Conservation (phyloP, 2,329 filamentous ascomycete genomes). For the Botryotinia convoluta region DNA sequence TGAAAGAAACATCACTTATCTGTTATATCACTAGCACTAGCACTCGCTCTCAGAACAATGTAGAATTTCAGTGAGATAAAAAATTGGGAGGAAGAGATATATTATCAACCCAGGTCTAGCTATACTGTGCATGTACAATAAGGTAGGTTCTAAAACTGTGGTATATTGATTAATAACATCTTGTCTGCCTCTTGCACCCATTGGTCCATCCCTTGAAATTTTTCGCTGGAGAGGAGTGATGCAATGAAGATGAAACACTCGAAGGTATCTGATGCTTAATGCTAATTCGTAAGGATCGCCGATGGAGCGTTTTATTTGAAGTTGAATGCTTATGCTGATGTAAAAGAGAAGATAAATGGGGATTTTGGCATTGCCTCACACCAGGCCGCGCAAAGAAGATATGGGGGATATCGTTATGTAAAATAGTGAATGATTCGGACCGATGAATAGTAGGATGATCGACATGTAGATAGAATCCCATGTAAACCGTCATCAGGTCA, state of each 20-base stretch:
- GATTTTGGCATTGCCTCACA: neutral
- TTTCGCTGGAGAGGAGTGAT: constrained; percentile 18
- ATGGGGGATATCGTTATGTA: constrained; percentile 1
- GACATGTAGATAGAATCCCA: neutral
- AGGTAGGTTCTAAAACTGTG: neutral
- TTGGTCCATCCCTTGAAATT: constrained; percentile 1
- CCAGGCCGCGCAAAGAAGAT: neutral
- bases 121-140: constrained; percentile 17
- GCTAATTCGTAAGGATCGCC: constrained; percentile 3
- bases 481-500: neutral
- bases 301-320: constrained; percentile 12
- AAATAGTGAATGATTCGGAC: neutral
- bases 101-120: constrained; percentile 15
- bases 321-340: constrained; percentile 13
- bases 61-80: neutral
- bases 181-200: constrained; percentile 8
- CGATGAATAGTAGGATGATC: too few species aligned
- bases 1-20: constrained; percentile 3
- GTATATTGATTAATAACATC: constrained; percentile 9
- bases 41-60: neutral
- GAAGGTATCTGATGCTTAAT: constrained; percentile 17
- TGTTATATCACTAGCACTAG: constrained; percentile 1
- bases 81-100: constrained; percentile 9
- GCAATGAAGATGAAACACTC: constrained; percentile 10
- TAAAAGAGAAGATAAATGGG: neutral